These are phyloP conservation scores for Coccomyxa sp. DNA, from an alignment of 139 green algal species.

Conservation along the genomic window DNA sequence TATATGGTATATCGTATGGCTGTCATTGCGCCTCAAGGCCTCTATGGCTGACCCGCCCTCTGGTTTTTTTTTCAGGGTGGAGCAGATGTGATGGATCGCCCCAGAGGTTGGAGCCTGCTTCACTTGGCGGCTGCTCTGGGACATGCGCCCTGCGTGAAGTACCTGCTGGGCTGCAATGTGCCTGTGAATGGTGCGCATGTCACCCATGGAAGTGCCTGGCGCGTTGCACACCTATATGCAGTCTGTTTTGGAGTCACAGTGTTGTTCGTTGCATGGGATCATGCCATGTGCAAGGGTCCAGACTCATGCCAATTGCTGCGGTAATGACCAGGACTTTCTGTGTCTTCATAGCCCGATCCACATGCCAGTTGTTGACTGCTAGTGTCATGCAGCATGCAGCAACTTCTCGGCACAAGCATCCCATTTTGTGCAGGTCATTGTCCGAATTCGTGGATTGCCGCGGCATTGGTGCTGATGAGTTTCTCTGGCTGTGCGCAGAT, in stretches of 20 bases:
- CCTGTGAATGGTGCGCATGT: constrained; percentile 11
- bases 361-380: too few species aligned
- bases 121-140: constrained; percentile 48
- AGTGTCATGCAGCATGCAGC: neutral
- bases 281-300: too few species aligned
- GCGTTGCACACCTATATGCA: too few species aligned
- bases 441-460: neutral
- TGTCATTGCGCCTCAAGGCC: too few species aligned
- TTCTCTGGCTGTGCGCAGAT: neutral
- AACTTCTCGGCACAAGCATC: too few species aligned
- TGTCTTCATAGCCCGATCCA: neutral
- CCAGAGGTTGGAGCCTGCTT: constrained; percentile 45
- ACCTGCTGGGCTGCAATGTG: constrained; percentile 29
- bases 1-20: too few species aligned
- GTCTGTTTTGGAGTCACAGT: too few species aligned
- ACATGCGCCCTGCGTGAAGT: constrained; percentile 17
- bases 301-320: too few species aligned
- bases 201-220: too few species aligned
- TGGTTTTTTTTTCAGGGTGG: neutral
- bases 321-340: neutral
- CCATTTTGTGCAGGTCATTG: neutral
- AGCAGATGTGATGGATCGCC: neutral
- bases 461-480: neutral
- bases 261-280: too few species aligned
- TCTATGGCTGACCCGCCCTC: too few species aligned